Evolutionary conservation across 1,284 basidiomycete genomes (phyloP).

Genomic region (Mycena citricolor): DNA sequence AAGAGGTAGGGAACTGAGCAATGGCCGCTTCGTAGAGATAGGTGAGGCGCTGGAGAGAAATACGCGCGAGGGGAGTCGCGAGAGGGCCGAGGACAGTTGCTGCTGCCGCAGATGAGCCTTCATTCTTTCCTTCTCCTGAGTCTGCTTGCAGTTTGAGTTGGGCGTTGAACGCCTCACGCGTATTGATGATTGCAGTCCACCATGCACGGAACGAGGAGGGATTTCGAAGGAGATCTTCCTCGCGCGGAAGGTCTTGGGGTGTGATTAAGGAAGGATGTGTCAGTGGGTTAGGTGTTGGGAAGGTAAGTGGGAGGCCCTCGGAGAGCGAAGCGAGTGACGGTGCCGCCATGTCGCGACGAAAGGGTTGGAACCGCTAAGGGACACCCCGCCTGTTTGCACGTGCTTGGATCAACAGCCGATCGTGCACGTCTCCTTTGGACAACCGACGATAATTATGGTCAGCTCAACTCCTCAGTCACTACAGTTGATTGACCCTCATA

Average conservation of each 20-base stretch:
- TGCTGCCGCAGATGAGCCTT: constrained; percentile 48
- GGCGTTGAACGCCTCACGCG: constrained; percentile 65
- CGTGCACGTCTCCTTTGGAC: background rate
- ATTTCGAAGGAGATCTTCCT: constrained; percentile 96
- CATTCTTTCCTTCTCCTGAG: too few species aligned
- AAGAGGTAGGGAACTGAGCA: constrained; percentile 84
- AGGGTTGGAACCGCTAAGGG: too few species aligned
- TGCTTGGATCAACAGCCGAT: background rate
- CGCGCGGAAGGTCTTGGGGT: constrained; percentile 78
- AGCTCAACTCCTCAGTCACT: too few species aligned
- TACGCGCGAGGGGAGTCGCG: constrained; percentile 68
- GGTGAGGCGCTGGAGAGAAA: constrained; percentile 79
- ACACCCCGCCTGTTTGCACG: too few species aligned
- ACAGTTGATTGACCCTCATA: too few species aligned
- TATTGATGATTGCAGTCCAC: constrained; percentile 83
- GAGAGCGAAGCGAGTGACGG: constrained; percentile 52
- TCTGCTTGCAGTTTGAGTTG: constrained; percentile 52
- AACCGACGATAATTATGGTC: too few species aligned
- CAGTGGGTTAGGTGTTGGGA: constrained; percentile 80
- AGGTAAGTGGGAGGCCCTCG: constrained; percentile 76
- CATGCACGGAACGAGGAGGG: constrained; percentile 89
- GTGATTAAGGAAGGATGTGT: constrained; percentile 79
- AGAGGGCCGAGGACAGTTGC: constrained; percentile 68
- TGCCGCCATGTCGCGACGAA: too few species aligned
- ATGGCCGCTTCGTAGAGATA: constrained; percentile 94